A percentile compares a stretch with the other conserved stretches of the same genome.
Conservation (phyloP, 2,329 filamentous ascomycete genomes). For the Mariannaea sp. region DNA sequence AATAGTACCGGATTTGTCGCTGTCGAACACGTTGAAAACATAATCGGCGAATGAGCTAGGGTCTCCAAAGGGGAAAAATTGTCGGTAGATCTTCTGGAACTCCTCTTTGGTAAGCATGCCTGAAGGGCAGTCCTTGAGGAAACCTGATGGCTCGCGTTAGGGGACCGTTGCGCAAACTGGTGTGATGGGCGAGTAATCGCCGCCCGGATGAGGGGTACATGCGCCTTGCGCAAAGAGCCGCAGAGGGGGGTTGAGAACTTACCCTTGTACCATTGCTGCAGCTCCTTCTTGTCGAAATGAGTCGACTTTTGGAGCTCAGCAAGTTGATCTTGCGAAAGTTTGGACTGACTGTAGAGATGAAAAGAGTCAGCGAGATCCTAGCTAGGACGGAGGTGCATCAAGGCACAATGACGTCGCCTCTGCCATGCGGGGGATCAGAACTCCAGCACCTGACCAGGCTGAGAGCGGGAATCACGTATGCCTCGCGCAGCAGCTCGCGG, state of each 20-base stretch:
- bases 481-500: slow-evolving; percentile 5
- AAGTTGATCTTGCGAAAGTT: slow-evolving; percentile 95
- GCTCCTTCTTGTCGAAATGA: slow-evolving; percentile 98
- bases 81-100: slow-evolving; percentile 99
- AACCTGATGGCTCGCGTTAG: slow-evolving; percentile 62
- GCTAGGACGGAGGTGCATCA: slow-evolving; percentile 13
- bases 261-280: slow-evolving; percentile 99
- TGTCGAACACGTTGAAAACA: slow-evolving; percentile 98
- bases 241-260: slow-evolving; percentile 40
- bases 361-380: slow-evolving; percentile 29
- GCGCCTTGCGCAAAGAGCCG: slow-evolving; percentile 1
- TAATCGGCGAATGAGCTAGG: slow-evolving; percentile 98
- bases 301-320: slow-evolving; percentile 94
- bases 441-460: slow-evolving; percentile 27
- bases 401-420: slow-evolving; percentile 35
- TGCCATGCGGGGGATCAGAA: slow-evolving; percentile 28
- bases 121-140: slow-evolving; percentile 96
- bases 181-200: background rate
- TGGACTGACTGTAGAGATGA: slow-evolving; percentile 76
- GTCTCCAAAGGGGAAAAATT: slow-evolving; percentile 99
- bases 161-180: slow-evolving; percentile 3
- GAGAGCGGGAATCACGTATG: slow-evolving; percentile 18
- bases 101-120: slow-evolving; percentile 98
- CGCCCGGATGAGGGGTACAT: slow-evolving; percentile 7
- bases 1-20: slow-evolving; percentile 95